Percentiles rank a stretch among this genome's conserved stretches.
phyloP scores from a whole-genome alignment of 352 stramenopile species.

The Pythium rhizo-oryzae region DNA sequence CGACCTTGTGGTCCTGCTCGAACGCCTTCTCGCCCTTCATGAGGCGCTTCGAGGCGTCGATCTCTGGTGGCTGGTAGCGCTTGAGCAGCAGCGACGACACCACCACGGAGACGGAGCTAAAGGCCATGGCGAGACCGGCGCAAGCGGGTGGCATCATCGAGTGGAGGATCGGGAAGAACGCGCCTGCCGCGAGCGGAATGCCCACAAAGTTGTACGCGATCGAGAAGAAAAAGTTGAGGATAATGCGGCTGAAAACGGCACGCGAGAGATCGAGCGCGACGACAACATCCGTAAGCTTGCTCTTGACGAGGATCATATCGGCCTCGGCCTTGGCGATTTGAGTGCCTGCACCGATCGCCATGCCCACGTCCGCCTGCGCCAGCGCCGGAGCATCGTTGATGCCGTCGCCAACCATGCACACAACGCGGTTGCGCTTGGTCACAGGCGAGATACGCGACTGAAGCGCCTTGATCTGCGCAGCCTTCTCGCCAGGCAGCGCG shows the following conservation, averaged over 20 bases:
- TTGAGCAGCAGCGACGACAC: conserved; percentile 87
- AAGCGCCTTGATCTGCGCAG: conserved; percentile 88
- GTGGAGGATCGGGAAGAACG: conserved; percentile 87
- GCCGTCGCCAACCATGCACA: conserved; percentile 94
- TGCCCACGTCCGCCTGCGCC: conserved; percentile 91
- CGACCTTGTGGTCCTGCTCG: conserved; percentile 65
- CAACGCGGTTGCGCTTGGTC: conserved; percentile 79
- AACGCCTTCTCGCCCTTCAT: conserved; percentile 43
- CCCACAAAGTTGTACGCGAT: conserved; percentile 87
- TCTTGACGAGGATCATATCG: conserved; percentile 91
- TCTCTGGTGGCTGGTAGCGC: conserved; percentile 56
- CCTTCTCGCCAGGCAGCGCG: conserved; percentile 94
- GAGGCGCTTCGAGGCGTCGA: conserved; percentile 34
- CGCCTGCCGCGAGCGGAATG: conserved; percentile 82
- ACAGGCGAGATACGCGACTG: conserved; percentile 68
- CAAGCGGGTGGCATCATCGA: conserved; percentile 84
- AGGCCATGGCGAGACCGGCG: conserved; percentile 86
- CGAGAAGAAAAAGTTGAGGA: conserved; percentile 89
- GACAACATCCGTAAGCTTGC: conserved; percentile 80
- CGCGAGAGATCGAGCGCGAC: conserved; percentile 82
- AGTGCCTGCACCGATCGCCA: conserved; percentile 92
- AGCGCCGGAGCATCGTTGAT: conserved; percentile 96
- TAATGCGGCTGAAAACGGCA: conserved; percentile 82
- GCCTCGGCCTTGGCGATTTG: conserved; percentile 88
- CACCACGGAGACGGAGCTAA: conserved; percentile 88